A percentile compares a stretch with the other conserved stretches of the same genome.
Conservation (phyloP, 1,139 yeast genomes). For the Suhomyces bribrorum region DNA sequence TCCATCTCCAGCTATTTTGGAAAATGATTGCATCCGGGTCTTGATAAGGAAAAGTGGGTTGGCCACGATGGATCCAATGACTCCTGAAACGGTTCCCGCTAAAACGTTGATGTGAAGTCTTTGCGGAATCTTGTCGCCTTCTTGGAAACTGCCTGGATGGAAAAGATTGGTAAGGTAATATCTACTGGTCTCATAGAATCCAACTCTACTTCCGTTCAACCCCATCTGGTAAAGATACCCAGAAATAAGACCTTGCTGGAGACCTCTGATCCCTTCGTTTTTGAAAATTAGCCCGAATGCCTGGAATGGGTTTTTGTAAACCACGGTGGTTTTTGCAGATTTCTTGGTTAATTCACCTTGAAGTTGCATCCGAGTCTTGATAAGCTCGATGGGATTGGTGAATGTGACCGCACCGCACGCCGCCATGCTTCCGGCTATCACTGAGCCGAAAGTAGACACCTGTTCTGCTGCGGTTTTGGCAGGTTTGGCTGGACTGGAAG, state of each 20-base stretch:
- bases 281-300: constrained; percentile 73
- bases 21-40: constrained; percentile 94
- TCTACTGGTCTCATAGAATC: constrained; percentile 88
- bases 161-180: constrained; percentile 54
- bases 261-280: constrained; percentile 83
- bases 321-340: constrained; percentile 47
- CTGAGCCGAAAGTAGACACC: constrained; percentile 74
- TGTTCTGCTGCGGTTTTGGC: constrained; percentile 44
- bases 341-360: constrained; percentile 82
- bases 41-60: constrained; percentile 91
- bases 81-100: constrained; percentile 84
- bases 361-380: constrained; percentile 92
- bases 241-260: constrained; percentile 82
- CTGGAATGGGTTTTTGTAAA: constrained; percentile 83
- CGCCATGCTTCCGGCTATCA: constrained; percentile 90
- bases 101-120: constrained; percentile 66
- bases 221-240: constrained; percentile 89
- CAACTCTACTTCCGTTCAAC: constrained; percentile 89
- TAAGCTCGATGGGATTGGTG: constrained; percentile 92
- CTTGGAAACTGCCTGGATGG: constrained; percentile 49
- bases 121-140: constrained; percentile 51
- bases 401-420: constrained; percentile 98
- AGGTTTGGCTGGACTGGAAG: constrained; percentile 8
- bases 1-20: constrained; percentile 37
- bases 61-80: constrained; percentile 85